phyloP scores from a whole-genome alignment of 2,329 filamentous ascomycete genomes.

The Aspergillus flavus region DNA sequence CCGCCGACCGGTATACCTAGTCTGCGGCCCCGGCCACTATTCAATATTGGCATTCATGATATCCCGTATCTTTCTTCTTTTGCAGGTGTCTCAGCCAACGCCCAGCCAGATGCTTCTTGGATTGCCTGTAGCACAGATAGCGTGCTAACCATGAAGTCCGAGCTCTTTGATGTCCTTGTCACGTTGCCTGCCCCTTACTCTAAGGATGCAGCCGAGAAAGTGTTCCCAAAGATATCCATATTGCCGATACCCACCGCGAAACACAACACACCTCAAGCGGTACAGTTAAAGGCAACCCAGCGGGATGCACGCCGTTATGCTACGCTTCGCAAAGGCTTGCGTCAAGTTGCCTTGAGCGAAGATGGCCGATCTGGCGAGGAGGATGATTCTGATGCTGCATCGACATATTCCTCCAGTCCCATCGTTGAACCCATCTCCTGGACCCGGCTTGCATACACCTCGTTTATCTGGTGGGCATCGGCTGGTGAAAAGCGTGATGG shows the following conservation, averaged over 20 bases:
- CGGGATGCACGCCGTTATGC: constrained; percentile 82
- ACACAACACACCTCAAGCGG: constrained; percentile 28
- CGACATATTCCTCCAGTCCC: constrained; percentile 45
- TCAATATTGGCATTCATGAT: constrained; percentile 90
- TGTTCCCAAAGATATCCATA: constrained; percentile 76
- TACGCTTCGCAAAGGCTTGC: constrained; percentile 66
- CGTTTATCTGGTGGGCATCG: constrained; percentile 70
- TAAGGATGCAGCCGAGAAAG: constrained; percentile 59
- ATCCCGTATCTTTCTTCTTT: constrained; percentile 78
- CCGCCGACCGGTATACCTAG: constrained; percentile 63
- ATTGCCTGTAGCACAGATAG: constrained; percentile 95
- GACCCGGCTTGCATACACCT: constrained; percentile 62
- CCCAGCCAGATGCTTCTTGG: constrained; percentile 65
- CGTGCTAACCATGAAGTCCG: constrained; percentile 81
- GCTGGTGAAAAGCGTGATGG: constrained; percentile 62
- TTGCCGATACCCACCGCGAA: constrained; percentile 60
- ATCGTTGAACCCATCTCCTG: constrained; percentile 61
- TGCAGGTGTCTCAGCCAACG: constrained; percentile 44
- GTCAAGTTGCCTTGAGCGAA: constrained; percentile 29
- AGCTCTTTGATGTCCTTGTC: constrained; percentile 87
- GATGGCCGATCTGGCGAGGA: constrained; percentile 30
- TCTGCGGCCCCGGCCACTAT: constrained; percentile 75
- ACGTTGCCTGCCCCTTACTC: constrained; percentile 71
- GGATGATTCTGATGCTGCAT: constrained; percentile 43
- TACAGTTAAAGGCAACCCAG: constrained; percentile 76